Percentiles rank a stretch among this genome's conserved stretches.
Evolutionary conservation across 495 filamentous ascomycete species (phyloP).

Genomic region (Annulohypoxylon maeteangense): DNA sequence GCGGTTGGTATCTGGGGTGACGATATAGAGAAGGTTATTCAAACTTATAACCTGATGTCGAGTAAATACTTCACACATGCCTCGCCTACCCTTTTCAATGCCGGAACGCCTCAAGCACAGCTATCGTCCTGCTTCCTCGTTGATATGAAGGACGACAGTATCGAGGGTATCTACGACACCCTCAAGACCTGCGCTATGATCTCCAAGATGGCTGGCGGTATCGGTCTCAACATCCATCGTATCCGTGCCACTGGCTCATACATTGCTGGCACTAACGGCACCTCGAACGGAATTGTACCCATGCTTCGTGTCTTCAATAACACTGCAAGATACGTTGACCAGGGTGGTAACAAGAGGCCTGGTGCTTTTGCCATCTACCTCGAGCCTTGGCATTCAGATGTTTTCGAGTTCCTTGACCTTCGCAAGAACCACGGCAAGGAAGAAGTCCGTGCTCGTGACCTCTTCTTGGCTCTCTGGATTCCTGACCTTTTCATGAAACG

Average conservation of each 20-base stretch:
- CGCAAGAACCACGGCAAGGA: slow-evolving; percentile 99
- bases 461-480: slow-evolving; percentile 98
- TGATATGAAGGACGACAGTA: slow-evolving; percentile 98
- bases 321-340: slow-evolving; percentile 97
- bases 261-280: slow-evolving; percentile 96
- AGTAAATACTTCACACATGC: slow-evolving; percentile 98
- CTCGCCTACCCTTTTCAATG: slow-evolving; percentile 97
- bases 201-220: slow-evolving; percentile 98
- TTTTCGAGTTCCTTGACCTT: slow-evolving; percentile 96
- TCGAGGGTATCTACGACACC: slow-evolving; percentile 99
- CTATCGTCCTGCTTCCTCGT: slow-evolving; percentile 97
- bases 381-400: slow-evolving; percentile 99
- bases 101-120: slow-evolving; percentile 92
- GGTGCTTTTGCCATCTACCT: slow-evolving; percentile 99
- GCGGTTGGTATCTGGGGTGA: slow-evolving; percentile 96
- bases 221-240: slow-evolving; percentile 93
- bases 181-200: slow-evolving; percentile 99
- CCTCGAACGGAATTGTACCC: slow-evolving; percentile 95
- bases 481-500: slow-evolving; percentile 99
- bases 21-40: slow-evolving; percentile 90
- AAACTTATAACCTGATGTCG: slow-evolving; percentile 99
- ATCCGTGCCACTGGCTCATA: slow-evolving; percentile 97
- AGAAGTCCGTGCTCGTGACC: slow-evolving; percentile 93
- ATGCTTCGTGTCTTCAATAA: slow-evolving; percentile 99
- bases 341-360: slow-evolving; percentile 98